phyloP scores from a whole-genome alignment of 495 filamentous ascomycete species.

The Hyaloscypha hepaticicola region DNA sequence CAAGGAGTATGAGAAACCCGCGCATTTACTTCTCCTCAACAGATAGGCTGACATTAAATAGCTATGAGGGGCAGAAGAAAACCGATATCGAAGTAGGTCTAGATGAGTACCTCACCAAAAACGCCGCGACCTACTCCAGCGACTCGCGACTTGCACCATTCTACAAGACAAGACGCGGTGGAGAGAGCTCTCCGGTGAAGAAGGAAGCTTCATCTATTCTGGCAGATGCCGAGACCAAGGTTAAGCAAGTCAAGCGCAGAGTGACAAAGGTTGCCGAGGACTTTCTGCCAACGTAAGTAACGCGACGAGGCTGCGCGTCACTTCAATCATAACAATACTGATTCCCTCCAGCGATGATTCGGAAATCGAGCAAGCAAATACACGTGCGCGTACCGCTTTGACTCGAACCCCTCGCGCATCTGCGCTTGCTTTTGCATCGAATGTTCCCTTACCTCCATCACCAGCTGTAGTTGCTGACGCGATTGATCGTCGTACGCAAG shows the following conservation, averaged over 20 bases:
- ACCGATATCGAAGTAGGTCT: conserved; percentile 75
- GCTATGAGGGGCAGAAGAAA: conserved; percentile 73
- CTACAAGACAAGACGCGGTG: conserved; percentile 56
- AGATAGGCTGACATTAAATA: conserved; percentile 37
- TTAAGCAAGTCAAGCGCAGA: conserved; percentile 41
- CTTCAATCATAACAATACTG: conserved; percentile 10
- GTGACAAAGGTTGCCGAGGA: conserved; percentile 51
- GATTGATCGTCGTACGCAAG: conserved; percentile 72
- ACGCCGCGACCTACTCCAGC: conserved; percentile 56
- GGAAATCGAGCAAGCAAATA: conserved; percentile 33
- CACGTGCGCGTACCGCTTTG: conserved; percentile 42
- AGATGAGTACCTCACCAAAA: conserved; percentile 69
- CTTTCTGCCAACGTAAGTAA: conserved; percentile 28
- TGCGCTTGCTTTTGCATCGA: conserved; percentile 43
- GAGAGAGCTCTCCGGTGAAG: conserved; percentile 71
- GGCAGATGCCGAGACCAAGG: conserved; percentile 39
- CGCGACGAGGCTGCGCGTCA: conserved; percentile 15
- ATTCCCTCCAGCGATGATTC: conserved; percentile 37
- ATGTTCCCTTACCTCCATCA: conserved; percentile 71
- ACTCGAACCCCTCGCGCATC: conserved; percentile 59
- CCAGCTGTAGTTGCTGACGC: conserved; percentile 80
- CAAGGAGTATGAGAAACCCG: conserved; percentile 57
- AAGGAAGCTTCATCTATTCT: conserved; percentile 49
- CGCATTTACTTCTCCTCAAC: background rate
- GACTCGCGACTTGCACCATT: conserved; percentile 70